Conservation (phyloP, 2,329 filamentous ascomycete genomes). For the Colletotrichum salicis region DNA sequence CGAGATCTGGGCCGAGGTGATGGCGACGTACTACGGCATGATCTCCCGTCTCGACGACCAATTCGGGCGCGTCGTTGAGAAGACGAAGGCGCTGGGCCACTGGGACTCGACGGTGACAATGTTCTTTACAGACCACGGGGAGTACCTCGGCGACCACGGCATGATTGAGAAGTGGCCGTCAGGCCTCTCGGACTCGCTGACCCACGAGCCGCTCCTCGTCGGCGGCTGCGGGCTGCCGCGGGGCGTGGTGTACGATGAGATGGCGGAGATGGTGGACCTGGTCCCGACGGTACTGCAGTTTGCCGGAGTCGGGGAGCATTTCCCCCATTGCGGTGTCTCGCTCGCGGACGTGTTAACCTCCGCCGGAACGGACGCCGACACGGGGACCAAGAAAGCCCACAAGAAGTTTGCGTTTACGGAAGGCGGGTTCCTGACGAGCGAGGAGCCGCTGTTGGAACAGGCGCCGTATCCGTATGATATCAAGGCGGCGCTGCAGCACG, state of each 20-base stretch:
- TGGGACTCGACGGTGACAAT: constrained; percentile 54
- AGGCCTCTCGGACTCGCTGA: constrained; percentile 52
- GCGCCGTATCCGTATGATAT: constrained; percentile 57
- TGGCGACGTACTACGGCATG: constrained; percentile 59
- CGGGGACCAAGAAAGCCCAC: constrained; percentile 38
- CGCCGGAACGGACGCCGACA: not conserved
- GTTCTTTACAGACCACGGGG: constrained; percentile 58
- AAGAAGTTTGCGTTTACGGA: constrained; percentile 56
- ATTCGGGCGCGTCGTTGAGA: constrained; percentile 52
- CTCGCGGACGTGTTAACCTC: constrained; percentile 16
- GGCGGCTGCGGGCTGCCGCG: constrained; percentile 52
- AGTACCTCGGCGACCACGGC: constrained; percentile 59
- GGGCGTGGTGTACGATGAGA: constrained; percentile 45
- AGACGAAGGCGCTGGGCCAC: constrained; percentile 45
- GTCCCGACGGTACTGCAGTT: constrained; percentile 55
- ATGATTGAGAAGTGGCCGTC: constrained; percentile 62
- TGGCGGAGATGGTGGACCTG: constrained; percentile 58
- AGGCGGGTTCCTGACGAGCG: constrained; percentile 54
- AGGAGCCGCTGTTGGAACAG: constrained; percentile 58
- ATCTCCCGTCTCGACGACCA: constrained; percentile 57
- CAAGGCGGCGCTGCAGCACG: constrained; percentile 56
- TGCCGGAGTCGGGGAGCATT: constrained; percentile 49
- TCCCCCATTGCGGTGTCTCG: constrained; percentile 45
- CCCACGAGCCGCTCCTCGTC: constrained; percentile 56
- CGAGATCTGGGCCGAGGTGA: constrained; percentile 56